A percentile compares a stretch with the other conserved stretches of the same genome.
These are phyloP conservation scores for Clarkia xantiana DNA, from an alignment of 345 rosid genomes.

Conservation along the genomic window DNA sequence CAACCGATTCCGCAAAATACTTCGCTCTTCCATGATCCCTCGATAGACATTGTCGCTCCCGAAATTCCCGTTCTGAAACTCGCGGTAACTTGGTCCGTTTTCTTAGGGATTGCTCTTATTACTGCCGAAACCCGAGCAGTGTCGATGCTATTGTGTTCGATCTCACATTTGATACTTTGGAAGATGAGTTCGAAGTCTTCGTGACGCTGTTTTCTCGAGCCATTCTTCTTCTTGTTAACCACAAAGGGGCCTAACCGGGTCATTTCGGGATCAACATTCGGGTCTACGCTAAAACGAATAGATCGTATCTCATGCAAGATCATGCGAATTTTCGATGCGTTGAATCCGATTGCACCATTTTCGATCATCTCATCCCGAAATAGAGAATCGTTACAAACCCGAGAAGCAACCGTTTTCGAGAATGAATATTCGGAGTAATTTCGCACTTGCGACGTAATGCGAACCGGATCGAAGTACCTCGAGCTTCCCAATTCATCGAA, in stretches of 20 bases:
- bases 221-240: not conserved
- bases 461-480: constrained; percentile 1
- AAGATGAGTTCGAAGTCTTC: not conserved
- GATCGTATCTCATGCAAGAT: not conserved
- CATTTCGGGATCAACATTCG: not conserved
- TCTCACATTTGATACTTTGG: not conserved
- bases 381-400: not conserved
- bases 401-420: not conserved
- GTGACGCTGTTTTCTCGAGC: not conserved
- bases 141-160: not conserved
- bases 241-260: constrained; percentile 1
- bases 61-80: not conserved
- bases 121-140: not conserved
- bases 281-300: not conserved
- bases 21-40: not conserved
- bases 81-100: constrained; percentile 2
- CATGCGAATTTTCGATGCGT: not conserved
- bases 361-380: not conserved
- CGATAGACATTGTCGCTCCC: not conserved
- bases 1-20: not conserved
- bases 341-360: not conserved
- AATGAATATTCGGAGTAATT: not conserved
- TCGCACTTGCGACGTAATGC: not conserved
- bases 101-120: not conserved
- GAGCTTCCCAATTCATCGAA: not conserved